Conservation (phyloP, 2,329 filamentous ascomycete genomes). For the Cercospora nicotianae region DNA sequence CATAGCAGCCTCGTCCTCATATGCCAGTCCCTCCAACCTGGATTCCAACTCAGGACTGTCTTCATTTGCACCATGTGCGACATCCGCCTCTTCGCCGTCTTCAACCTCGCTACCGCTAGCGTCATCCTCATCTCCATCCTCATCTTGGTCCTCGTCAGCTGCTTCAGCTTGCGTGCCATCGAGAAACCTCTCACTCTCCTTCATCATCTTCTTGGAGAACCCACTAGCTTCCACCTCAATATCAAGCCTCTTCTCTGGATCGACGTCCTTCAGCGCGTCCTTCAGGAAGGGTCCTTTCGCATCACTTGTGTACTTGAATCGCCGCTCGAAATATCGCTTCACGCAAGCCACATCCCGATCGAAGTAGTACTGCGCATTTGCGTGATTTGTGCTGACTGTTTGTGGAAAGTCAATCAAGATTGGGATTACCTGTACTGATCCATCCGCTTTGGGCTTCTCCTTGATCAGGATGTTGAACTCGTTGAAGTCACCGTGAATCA, state of each 20-base stretch:
- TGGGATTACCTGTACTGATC: slow-evolving; percentile 62
- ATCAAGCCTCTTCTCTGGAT: slow-evolving; percentile 72
- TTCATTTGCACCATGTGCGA: slow-evolving; percentile 22
- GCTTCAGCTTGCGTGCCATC: slow-evolving; percentile 59
- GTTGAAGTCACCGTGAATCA: slow-evolving; percentile 98
- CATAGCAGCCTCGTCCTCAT: slow-evolving; percentile 24
- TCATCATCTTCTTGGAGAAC: slow-evolving; percentile 95
- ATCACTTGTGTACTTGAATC: slow-evolving; percentile 83
- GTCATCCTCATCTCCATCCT: slow-evolving; percentile 40
- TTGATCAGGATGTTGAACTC: slow-evolving; percentile 98
- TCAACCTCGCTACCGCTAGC: slow-evolving; percentile 17
- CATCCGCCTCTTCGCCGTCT: slow-evolving; percentile 21
- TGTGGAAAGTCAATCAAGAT: slow-evolving; percentile 97
- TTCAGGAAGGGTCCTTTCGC: slow-evolving; percentile 81
- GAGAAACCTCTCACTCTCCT: slow-evolving; percentile 89
- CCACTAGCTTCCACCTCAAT: slow-evolving; percentile 88
- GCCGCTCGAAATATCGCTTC: slow-evolving; percentile 86
- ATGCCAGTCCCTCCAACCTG: slow-evolving; percentile 25
- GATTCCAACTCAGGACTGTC: slow-evolving; percentile 30
- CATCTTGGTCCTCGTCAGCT: slow-evolving; percentile 41
- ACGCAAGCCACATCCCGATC: slow-evolving; percentile 94
- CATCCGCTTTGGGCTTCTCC: slow-evolving; percentile 51
- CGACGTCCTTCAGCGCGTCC: slow-evolving; percentile 74
- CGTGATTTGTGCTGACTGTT: slow-evolving; percentile 93
- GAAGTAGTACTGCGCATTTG: slow-evolving; percentile 95